Base-by-base conservation (phyloP, 495 filamentous ascomycete species). In the Sphaerosporella brunnea region DNA sequence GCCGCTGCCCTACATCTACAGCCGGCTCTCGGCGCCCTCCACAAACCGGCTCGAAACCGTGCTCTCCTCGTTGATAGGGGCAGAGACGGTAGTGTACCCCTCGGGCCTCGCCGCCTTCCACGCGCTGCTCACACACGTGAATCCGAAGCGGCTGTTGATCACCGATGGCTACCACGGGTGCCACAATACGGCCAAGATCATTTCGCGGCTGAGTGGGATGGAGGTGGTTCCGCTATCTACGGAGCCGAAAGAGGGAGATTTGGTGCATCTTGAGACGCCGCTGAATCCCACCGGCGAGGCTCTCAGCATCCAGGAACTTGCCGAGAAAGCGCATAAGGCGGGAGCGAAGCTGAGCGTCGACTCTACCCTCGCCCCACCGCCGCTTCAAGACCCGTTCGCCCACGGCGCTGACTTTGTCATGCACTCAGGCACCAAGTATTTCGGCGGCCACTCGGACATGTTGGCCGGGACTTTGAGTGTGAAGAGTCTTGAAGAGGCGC, bases 381-480 rank as follows among this genome's bases (percentile, higher is more conserved):
- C 77, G 19, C 68, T 97, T 30, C 79, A 83, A 62, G 83, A 94
- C 53, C 90, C 90, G 1, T 92, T 94, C 59, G 37, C 55, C 26
- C 77, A 68, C 56, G 86, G 85, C 48, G 82, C 79, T 2, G 86
- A 95, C 63, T 62, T 83, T 0, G 74, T 94, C 18, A 80, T 95
- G 80, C 90, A 97, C 63, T 77, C 71, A 19, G 90, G 84, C 10
- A 90, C 86, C 7, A 97, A 97, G 69, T 97, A 94, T 62, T 72
- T 97, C 49, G 90, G 90, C 16, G 90, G 90, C 0, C 90, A 97
- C 64, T 81, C 75, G 51, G 90, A 97, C 64, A 66, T 95, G 64
- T 73, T 97, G 0, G 83, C 80, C 54, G 90, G 90, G 10, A 79
- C 93, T 16, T 67, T 95, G 16, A 79, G 74, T 0, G 73, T 80